Base-by-base conservation (phyloP, 1,284 basidiomycete species). In the Sanghuangporus baumii region DNA sequence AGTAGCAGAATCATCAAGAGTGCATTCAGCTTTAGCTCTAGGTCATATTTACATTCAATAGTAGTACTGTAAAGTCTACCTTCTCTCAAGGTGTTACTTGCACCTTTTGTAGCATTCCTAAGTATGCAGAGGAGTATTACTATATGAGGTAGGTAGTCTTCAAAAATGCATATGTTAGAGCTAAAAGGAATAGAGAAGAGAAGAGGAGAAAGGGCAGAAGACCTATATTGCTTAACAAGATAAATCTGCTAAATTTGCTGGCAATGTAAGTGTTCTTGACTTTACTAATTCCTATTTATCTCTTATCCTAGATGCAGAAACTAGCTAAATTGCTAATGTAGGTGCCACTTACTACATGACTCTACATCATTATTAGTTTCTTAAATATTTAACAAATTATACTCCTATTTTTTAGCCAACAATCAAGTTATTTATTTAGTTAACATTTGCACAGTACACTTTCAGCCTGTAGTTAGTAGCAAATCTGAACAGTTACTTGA, bases 401-500 rank as follows among this genome's bases (percentile, higher is more conserved):
- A 57, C 23, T 3, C 55, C 55, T 16, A 23, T 57, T 36, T 4
- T 6, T 34, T 57, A 5, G 55, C 55, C n/a, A 57, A 57, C 18
- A 38, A 57, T 18, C 20, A 41, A 6, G 31, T 46, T 57, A 38
- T 57, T 23, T 57, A 57, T 41, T 57, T 34, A 34, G 58, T 36
- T 18, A 34, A 47, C 8, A 7, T 51, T 23, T 6, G 8, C 3
- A 12, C 43, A 46, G 43, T 46, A 3, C 18, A 18, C 14, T 46
- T 46, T 18, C 34, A 55, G 20, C 34, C 43, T 46, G 43, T 65
- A 9, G 57, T 70, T 37, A 57, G 61, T 55, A 68, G 69, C 26
- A 66, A 62, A 48, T 20, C 50, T 40, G 41, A n/a, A 9, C 50
- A 56, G 56, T 50, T 55, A 57, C 66, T 75, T 41, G 67, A 72